Percentiles rank a stretch among this genome's conserved stretches.
Evolutionary conservation across 768 basidiomycete species (phyloP).

Genomic region (Suillus placidus): DNA sequence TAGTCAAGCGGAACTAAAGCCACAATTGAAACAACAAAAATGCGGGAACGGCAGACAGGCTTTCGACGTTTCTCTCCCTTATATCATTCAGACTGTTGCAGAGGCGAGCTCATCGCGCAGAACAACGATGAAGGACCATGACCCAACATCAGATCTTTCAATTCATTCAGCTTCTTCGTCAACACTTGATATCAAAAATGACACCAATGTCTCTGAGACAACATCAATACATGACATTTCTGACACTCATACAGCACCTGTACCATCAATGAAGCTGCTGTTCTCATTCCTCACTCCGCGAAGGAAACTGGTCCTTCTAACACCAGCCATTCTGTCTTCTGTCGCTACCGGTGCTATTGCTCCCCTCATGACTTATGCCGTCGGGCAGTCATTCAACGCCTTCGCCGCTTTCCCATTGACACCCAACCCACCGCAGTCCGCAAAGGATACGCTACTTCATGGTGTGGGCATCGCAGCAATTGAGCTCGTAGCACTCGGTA

Average conservation of each 20-base stretch:
- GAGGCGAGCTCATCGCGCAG: constrained; percentile 26
- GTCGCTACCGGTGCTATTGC: constrained; percentile 69
- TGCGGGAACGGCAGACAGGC: background rate
- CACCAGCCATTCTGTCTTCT: constrained; percentile 67
- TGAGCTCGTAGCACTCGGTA: constrained; percentile 65
- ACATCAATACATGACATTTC: constrained; percentile 21
- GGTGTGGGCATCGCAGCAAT: constrained; percentile 64
- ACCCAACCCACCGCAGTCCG: constrained; percentile 38
- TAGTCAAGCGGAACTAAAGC: constrained; percentile 23
- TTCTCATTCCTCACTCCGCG: constrained; percentile 65
- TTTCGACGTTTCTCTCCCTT: constrained; percentile 20
- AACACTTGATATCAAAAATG: constrained; percentile 23
- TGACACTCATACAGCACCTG: constrained; percentile 32
- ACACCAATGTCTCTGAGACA: constrained; percentile 13
- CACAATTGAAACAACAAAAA: constrained; percentile 28
- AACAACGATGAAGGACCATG: constrained; percentile 37
- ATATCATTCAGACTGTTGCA: constrained; percentile 10
- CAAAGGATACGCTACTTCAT: constrained; percentile 55
- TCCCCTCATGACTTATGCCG: constrained; percentile 83
- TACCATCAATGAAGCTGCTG: constrained; percentile 63
- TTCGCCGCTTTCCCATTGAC: constrained; percentile 62
- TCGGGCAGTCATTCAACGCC: constrained; percentile 76
- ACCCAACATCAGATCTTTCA: constrained; percentile 25
- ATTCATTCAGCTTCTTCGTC: constrained; percentile 19
- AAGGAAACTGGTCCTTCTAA: constrained; percentile 56